Evolutionary conservation across 768 basidiomycete genomes (phyloP).

Genomic region (Lactarius psammicola): DNA sequence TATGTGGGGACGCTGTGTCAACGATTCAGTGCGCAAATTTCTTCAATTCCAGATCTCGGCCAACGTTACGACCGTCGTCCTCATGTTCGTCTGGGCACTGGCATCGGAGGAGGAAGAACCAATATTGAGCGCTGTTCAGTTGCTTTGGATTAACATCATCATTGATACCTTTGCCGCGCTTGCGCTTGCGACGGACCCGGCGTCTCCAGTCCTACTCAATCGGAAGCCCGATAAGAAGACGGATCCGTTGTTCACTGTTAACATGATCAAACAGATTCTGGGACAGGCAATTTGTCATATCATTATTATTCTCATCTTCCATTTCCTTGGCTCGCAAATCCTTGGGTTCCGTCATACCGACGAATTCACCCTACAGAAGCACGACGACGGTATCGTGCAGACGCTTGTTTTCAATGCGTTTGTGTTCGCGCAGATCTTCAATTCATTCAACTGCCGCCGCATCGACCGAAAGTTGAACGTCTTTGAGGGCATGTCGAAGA

Average conservation of each 20-base stretch:
- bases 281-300: constrained; percentile 89
- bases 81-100: constrained; percentile 89
- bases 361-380: constrained; percentile 34
- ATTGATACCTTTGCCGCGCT: constrained; percentile 99
- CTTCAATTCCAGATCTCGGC: constrained; percentile 93
- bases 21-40: constrained; percentile 97
- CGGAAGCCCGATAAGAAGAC: constrained; percentile 89
- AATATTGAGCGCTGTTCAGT: constrained; percentile 89
- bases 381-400: constrained; percentile 53
- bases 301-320: constrained; percentile 77
- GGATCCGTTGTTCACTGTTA: constrained; percentile 82
- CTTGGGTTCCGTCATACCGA: constrained; percentile 50
- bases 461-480: constrained; percentile 86
- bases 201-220: constrained; percentile 71
- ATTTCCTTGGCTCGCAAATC: constrained; percentile 77
- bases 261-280: constrained; percentile 97
- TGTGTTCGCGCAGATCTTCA: constrained; percentile 96
- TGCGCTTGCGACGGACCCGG: constrained; percentile 95
- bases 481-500: constrained; percentile 75
- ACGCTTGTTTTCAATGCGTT: constrained; percentile 96
- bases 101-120: constrained; percentile 75
- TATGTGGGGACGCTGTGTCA: constrained; percentile 99
- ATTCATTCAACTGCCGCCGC: constrained; percentile 87
- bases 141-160: constrained; percentile 98
- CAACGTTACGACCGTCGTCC: constrained; percentile 92